Evolutionary conservation across 108 stramenopile genomes (phyloP).

Genomic region (Aurantiochytrium sp.): DNA sequence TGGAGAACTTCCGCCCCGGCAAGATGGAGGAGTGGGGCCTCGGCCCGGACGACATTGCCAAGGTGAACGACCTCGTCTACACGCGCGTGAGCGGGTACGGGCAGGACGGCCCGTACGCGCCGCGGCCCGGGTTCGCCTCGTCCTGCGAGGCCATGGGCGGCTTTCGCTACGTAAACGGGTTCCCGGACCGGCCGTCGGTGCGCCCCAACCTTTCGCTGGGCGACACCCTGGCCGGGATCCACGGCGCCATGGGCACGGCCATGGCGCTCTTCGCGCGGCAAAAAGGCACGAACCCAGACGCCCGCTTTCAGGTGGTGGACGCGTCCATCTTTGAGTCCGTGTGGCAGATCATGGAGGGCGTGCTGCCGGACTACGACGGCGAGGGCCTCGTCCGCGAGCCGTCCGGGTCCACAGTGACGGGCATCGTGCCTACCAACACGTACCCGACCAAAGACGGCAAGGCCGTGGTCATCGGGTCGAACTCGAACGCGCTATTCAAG

Average conservation of each 20-base stretch:
- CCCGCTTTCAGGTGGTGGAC: conserved; percentile 13
- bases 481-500: conserved; percentile 5
- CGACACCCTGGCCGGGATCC: conserved; percentile 1
- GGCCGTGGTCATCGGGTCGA: conserved; percentile 21
- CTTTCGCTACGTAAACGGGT: conserved; percentile 1
- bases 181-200: background rate
- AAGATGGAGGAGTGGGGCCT: conserved; percentile 22
- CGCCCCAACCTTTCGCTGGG: background rate
- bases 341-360: conserved; percentile 26
- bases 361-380: conserved; percentile 1
- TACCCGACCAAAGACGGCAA: conserved; percentile 6
- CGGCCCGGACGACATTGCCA: conserved; percentile 15
- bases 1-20: conserved; percentile 21
- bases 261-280: conserved; percentile 13
- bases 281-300: background rate
- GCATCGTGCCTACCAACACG: conserved; percentile 21
- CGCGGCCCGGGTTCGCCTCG: conserved; percentile 3
- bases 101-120: background rate
- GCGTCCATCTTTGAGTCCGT: conserved; percentile 5
- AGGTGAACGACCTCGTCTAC: conserved; percentile 2
- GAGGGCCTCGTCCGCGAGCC: conserved; percentile 17
- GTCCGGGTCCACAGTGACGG: conserved; percentile 4
- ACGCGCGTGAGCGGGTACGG: conserved; percentile 27
- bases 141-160: conserved; percentile 26
- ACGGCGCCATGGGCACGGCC: conserved; percentile 8